Base-by-base conservation (phyloP, 176 grass and related monocot genomes). In the Otatea glauca region DNA sequence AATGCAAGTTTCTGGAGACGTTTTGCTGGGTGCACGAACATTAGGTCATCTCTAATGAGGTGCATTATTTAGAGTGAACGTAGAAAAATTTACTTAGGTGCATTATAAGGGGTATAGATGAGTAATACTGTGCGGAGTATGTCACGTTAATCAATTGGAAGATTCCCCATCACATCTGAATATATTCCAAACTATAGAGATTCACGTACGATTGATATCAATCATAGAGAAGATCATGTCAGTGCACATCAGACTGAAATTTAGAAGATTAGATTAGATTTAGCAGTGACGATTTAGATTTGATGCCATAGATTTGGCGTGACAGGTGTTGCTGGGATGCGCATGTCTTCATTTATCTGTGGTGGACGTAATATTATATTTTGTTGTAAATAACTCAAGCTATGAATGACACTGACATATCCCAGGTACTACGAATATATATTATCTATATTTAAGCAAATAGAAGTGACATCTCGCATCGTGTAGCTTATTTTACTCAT, bases 221-320 rank as follows among this genome's bases (percentile, higher is more conserved):
- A 25, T n/a, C 47, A 79, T 41, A 35, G 32, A 42, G 14, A 67
- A 11, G 51, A 48, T 39, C 67, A 60, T 0, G 42, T 17, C 18
- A 9, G 12, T 61, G 42, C 63, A 38, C 35, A 45, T 49, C 68
- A 47, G 38, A 48, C 39, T 61, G 37, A 59, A 77, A 9, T 35
- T 81, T 71, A 74, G 10, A 66, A 74, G 16, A 65, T 35, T 6
- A 74, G 11, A 77, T 77, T 75, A 70, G 16, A 80, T n/a, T 47
- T 29, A 39, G 47, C 58, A 0, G 24, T 65, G 47, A 42, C 41
- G 41, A 66, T 75, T 68, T 27, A 47, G 41, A 75, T 67, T 60
- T 58, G 60, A 29, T 65, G 50, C 10, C 78, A 50, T 10, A 51
- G 65, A 60, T 59, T 70, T 76, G 21, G 27, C 21, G 9, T 78